A percentile compares a stretch with the other conserved stretches of the same genome.
phyloP scores from a whole-genome alignment of 805 yeast genomes.

The Cyberlindnera samutprakarnensis region DNA sequence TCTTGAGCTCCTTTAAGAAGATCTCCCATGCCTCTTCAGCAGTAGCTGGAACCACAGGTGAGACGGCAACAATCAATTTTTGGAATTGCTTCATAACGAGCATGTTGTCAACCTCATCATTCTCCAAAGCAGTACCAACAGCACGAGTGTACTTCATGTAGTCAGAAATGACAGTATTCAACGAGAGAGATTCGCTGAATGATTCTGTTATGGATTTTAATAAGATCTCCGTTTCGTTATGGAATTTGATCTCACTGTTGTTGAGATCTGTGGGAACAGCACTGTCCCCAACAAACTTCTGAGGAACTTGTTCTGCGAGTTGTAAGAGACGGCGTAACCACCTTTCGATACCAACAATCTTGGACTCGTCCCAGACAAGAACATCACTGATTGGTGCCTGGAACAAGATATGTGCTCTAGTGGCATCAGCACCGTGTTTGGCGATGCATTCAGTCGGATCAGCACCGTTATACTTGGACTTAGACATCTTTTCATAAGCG shows the following conservation, averaged over 20 bases:
- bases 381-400: conserved; percentile 84
- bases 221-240: conserved; percentile 46
- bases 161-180: conserved; percentile 85
- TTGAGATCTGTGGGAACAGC: conserved; percentile 10
- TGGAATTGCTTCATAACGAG: conserved; percentile 42
- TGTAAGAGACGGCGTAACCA: conserved; percentile 64
- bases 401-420: conserved; percentile 87
- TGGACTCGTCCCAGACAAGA: conserved; percentile 83
- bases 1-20: conserved; percentile 21
- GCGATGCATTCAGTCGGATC: conserved; percentile 75
- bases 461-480: conserved; percentile 91
- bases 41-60: conserved; percentile 78
- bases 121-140: conserved; percentile 32
- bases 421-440: conserved; percentile 86
- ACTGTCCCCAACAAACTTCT: conserved; percentile 1
- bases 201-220: conserved; percentile 49
- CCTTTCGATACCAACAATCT: conserved; percentile 80
- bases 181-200: conserved; percentile 46
- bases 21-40: conserved; percentile 79
- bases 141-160: conserved; percentile 75
- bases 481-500: conserved; percentile 89
- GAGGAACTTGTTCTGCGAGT: conserved; percentile 13
- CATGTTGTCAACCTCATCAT: conserved; percentile 27
- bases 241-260: conserved; percentile 44
- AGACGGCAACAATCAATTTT: conserved; percentile 51